Conservation (phyloP, 805 yeast genomes). For the Ogataea dorogensis region DNA sequence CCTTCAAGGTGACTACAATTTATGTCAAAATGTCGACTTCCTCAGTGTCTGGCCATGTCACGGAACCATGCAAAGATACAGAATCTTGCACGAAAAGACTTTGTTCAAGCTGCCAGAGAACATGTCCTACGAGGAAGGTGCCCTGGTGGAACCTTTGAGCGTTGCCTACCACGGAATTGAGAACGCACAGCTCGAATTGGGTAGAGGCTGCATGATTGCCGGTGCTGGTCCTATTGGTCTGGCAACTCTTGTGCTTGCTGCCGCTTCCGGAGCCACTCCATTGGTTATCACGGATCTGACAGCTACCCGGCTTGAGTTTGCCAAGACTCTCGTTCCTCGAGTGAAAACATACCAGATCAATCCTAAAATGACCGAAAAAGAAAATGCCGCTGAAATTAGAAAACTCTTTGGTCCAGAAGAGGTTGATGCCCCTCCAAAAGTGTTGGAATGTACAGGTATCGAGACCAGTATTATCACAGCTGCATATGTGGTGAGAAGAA, state of each 20-base stretch:
- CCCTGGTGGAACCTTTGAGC: slow-evolving; percentile 54
- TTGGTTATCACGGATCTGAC: slow-evolving; percentile 49
- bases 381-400: slow-evolving; percentile 40
- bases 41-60: slow-evolving; percentile 38
- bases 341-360: slow-evolving; percentile 44
- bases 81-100: slow-evolving; percentile 34
- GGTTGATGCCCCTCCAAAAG: slow-evolving; percentile 40
- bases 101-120: slow-evolving; percentile 39
- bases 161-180: slow-evolving; percentile 54
- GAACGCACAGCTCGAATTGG: slow-evolving; percentile 43
- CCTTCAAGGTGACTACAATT: slow-evolving; percentile 39
- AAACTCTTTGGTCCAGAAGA: slow-evolving; percentile 37
- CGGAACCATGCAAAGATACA: slow-evolving; percentile 41
- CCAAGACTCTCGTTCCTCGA: slow-evolving; percentile 46
- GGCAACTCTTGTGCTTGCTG: slow-evolving; percentile 45
- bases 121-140: slow-evolving; percentile 52
- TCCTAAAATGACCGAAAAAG: slow-evolving; percentile 30
- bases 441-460: slow-evolving; percentile 56
- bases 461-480: slow-evolving; percentile 47
- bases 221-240: slow-evolving; percentile 68
- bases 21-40: slow-evolving; percentile 39
- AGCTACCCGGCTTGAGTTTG: slow-evolving; percentile 43
- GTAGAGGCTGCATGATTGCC: slow-evolving; percentile 45
- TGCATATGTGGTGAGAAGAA: slow-evolving; percentile 45
- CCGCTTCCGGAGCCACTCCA: slow-evolving; percentile 54